Percentiles rank a stretch among this genome's conserved stretches.
phyloP scores from a whole-genome alignment of 495 filamentous ascomycete species.

The Hypoxylon crocopeplum region DNA sequence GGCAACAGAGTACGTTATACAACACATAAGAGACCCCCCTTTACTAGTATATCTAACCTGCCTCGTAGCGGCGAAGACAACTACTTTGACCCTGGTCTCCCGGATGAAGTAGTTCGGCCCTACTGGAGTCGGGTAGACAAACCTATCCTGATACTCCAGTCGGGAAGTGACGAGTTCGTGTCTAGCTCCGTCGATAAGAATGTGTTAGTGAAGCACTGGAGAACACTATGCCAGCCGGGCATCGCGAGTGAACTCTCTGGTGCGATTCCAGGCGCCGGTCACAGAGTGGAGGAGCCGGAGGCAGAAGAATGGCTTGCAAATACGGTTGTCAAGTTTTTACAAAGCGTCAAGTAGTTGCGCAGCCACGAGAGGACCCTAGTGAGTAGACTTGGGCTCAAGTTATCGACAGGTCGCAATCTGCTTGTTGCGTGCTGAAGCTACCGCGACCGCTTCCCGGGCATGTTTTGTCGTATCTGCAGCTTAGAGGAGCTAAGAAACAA shows the following conservation, averaged over 20 bases:
- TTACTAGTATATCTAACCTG: slow-evolving; percentile 10
- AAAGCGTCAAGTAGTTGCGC: slow-evolving; percentile 29
- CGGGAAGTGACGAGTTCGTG: slow-evolving; percentile 76
- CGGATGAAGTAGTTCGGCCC: slow-evolving; percentile 59
- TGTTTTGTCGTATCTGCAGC: no score
- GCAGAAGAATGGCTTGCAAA: slow-evolving; percentile 48
- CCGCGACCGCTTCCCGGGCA: no score
- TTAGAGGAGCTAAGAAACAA: not conserved
- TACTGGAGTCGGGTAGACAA: slow-evolving; percentile 69
- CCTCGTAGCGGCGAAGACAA: slow-evolving; percentile 75
- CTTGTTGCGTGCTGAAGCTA: no score
- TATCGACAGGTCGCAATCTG: no score
- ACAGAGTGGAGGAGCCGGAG: slow-evolving; percentile 46
- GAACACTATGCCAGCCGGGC: slow-evolving; percentile 40
- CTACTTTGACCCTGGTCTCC: slow-evolving; percentile 83
- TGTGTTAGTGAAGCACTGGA: slow-evolving; percentile 69
- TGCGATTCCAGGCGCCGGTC: slow-evolving; percentile 51
- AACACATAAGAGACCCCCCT: not conserved
- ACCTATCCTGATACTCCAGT: slow-evolving; percentile 70
- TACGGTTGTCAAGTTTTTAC: slow-evolving; percentile 47
- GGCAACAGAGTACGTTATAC: slow-evolving; percentile 54
- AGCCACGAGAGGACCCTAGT: not conserved
- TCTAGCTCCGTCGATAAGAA: slow-evolving; percentile 68
- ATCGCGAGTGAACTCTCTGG: slow-evolving; percentile 50
- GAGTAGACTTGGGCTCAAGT: no score